Base-by-base conservation (phyloP, 2,329 filamentous ascomycete genomes). In the Ceratocystis papillata region DNA sequence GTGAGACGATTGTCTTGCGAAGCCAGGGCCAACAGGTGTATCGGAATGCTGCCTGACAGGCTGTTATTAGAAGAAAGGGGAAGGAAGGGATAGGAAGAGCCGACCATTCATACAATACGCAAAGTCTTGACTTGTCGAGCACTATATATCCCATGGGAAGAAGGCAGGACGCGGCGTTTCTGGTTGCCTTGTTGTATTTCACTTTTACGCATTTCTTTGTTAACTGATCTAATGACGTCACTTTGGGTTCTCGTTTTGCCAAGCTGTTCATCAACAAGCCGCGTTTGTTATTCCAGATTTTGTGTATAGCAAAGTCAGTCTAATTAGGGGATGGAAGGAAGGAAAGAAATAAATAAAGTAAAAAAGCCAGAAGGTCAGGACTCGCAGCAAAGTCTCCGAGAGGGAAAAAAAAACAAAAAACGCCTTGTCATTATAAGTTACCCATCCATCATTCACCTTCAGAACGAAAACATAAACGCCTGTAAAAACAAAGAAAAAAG, bases 1-100 rank as follows among this genome's bases (percentile, higher is more conserved):
- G 91, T 70, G 93, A 96, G 71, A 96, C 89, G 1, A 87, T 94
- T 71, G 87, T 89, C 75, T 88, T 92, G 75, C 79, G 89, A 67
- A 87, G 89, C 71, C 87, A 89, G 71, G 88, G 88, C 5, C 81
- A 83, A 48, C 85, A 90, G 76, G 86, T 92, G 33, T 89, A 89
- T 72, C 79, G 88, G 68, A 88, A 87, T 72, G 87, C 87, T 63
- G 85, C 85, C 65, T 90, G 73, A 76, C 25, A 22, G 44, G 46
- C 28, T 22, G 65, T 46, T 10, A 6, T 8, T 6, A 20, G 45
- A 50, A 37, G 30, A 22, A 17, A 61, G 37, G n/a, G 22, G 7
- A 28, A 45, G 63, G 17, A 8, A 33, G 20, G 12, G 33, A 22
- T n/a, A 15, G 37, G 30, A 45, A n/a, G 33, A 44, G 33, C n/a